Percentiles rank a stretch among this genome's conserved stretches.
These are phyloP conservation scores for Fusarium armeniacum DNA, from an alignment of 2,329 filamentous ascomycete species.

Conservation along the genomic window DNA sequence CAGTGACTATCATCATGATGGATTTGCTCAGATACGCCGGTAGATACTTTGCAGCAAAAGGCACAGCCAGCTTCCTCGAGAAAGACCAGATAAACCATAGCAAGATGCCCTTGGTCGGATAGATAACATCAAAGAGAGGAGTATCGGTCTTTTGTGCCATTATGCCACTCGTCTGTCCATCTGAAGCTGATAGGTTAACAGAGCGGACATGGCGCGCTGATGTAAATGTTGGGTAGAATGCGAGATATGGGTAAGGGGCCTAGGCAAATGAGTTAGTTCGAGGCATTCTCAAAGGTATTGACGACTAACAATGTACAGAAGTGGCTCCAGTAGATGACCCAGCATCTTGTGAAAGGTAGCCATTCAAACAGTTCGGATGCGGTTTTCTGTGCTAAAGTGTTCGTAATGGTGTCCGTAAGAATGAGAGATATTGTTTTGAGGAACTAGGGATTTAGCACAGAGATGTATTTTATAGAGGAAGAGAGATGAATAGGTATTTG, in stretches of 20 bases:
- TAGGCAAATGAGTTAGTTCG: background rate
- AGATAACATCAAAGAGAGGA: background rate
- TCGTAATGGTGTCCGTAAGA: background rate
- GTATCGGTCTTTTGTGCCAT: too few species aligned
- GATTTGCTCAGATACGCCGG: accelerated
- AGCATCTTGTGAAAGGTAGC: background rate
- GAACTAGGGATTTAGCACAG: background rate
- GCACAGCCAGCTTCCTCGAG: background rate
- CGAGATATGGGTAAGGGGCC: constrained; percentile 10
- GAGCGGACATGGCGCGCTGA: constrained; percentile 1
- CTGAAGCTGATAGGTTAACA: accelerated
- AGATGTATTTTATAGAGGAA: background rate
- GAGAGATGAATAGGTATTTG: background rate
- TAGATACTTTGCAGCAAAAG: accelerated
- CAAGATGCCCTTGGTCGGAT: background rate
- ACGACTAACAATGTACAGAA: background rate
- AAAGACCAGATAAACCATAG: background rate
- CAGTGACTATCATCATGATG: accelerated
- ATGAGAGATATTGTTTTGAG: background rate
- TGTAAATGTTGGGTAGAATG: background rate
- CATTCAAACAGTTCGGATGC: background rate
- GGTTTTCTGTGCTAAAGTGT: background rate
- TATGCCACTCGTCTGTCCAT: too few species aligned
- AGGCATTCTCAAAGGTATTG: accelerated
- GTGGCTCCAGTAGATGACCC: background rate